Percentiles rank a stretch among this genome's conserved stretches.
These are phyloP conservation scores for Pyrenochaeta sp. DNA, from an alignment of 2,329 filamentous ascomycete genomes.

Conservation along the genomic window DNA sequence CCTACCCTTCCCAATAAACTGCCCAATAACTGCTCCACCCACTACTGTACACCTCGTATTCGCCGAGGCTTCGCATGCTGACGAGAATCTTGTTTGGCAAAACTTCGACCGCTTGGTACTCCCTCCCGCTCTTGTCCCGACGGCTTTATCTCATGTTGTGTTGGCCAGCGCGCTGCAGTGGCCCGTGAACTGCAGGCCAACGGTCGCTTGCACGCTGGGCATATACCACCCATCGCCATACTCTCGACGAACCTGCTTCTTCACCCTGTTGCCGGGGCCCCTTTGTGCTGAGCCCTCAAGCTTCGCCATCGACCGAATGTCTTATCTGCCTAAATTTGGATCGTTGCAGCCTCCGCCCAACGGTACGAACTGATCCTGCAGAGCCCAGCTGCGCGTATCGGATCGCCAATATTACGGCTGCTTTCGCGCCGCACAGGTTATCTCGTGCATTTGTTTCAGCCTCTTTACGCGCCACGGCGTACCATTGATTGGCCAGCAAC, in stretches of 20 bases:
- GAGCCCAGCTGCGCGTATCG: neutral
- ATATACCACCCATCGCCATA: neutral
- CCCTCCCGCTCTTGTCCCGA: constrained; percentile 1
- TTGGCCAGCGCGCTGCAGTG: neutral
- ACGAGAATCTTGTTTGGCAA: neutral
- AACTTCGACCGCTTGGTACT: neutral
- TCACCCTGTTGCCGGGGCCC: neutral
- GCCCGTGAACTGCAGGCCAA: constrained; percentile 1
- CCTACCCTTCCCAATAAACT: too few relatives aligned
- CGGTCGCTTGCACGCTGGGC: neutral
- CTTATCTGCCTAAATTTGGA: constrained; percentile 1
- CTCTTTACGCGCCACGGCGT: neutral
- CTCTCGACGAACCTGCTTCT: neutral
- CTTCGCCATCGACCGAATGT: neutral
- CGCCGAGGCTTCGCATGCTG: neutral
- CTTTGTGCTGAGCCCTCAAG: neutral
- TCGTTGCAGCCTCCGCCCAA: neutral
- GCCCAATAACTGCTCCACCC: neutral
- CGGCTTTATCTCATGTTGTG: constrained; percentile 1
- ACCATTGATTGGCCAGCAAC: neutral
- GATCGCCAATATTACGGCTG: neutral
- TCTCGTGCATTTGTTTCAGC: neutral
- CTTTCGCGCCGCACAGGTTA: constrained; percentile 2
- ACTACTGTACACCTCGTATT: neutral
- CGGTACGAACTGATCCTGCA: too few relatives aligned